phyloP scores from a whole-genome alignment of 345 rosid species.

The Angophora floribunda region DNA sequence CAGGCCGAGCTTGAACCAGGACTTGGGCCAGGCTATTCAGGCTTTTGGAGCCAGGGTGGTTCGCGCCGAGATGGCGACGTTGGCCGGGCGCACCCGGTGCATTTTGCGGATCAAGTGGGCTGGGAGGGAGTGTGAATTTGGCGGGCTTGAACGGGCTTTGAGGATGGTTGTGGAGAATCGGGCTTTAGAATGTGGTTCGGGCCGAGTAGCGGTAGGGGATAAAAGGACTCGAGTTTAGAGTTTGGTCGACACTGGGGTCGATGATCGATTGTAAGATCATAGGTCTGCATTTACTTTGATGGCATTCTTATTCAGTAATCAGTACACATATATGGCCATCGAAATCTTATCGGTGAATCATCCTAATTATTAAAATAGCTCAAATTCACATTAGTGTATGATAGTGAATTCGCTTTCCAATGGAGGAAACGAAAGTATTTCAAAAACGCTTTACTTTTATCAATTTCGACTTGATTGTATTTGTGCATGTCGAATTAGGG shows the following conservation, averaged over 20 bases:
- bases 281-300: neutral
- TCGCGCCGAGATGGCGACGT: slow-evolving; percentile 44
- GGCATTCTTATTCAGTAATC: neutral
- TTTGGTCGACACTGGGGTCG: neutral
- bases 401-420: neutral
- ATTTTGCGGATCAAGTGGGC: slow-evolving; percentile 29
- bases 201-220: neutral
- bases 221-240: neutral
- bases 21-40: slow-evolving; percentile 19
- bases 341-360: neutral
- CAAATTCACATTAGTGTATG: neutral
- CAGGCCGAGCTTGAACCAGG: slow-evolving; percentile 38
- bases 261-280: neutral
- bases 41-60: slow-evolving; percentile 26
- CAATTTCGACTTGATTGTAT: neutral
- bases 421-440: neutral
- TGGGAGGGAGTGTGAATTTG: slow-evolving; percentile 15
- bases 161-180: slow-evolving; percentile 30
- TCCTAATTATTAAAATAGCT: neutral
- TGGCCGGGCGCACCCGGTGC: slow-evolving; percentile 38
- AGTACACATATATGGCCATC: neutral
- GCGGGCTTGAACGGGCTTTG: slow-evolving; percentile 20
- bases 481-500: neutral
- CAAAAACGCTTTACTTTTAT: neutral
- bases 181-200: neutral